Evolutionary conservation across 208 protist species (phyloP), one percentile per base, ranked within the genome.

Genomic region (Acanthamoeba royreba): DNA sequence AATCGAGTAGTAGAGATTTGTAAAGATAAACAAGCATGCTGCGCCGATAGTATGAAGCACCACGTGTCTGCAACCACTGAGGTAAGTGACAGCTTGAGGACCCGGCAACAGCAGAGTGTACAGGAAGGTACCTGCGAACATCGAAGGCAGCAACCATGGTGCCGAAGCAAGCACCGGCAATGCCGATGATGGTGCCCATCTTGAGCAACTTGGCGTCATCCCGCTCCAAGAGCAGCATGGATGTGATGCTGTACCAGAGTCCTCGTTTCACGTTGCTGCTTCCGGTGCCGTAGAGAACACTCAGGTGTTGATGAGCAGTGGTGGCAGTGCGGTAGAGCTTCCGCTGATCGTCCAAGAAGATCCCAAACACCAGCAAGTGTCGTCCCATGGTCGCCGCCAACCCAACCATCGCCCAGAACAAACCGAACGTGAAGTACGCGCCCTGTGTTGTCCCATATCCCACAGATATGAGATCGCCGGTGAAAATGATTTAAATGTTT

Each of bases 121-220:
- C 35, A 31, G 5, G 49, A 40, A 0, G 4, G 66, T 79, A 79
- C 66, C 46, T 79, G 66, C 66, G 66, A 28, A 79, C 66, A 40
- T 79, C 66, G 46, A 79, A 79, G 17, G 66, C 66, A 31, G 66
- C 66, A 8, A 79, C 66, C 66, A 79, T 79, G 66, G 66, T 79
- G 66, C 66, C 66, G 17, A 79, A 79, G 66, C 66, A 79, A 11
- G 66, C 66, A 40, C 66, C 66, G 35, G 66, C 66, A 5, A 79
- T 31, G 66, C 66, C 66, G 35, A 79, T 79, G 66, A 79, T 79
- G 66, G 66, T 79, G 66, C 38, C 66, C 66, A 79, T 79, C 66
- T 79, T 79, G 66, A 79, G 66, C 38, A 79, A 31, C 66, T 79
- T 79, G 66, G 35, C 35, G 66, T 79, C 66, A 19, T 79, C 66